Base-by-base conservation (phyloP, 2,329 filamentous ascomycete species). In the Bipolaris cookei region DNA sequence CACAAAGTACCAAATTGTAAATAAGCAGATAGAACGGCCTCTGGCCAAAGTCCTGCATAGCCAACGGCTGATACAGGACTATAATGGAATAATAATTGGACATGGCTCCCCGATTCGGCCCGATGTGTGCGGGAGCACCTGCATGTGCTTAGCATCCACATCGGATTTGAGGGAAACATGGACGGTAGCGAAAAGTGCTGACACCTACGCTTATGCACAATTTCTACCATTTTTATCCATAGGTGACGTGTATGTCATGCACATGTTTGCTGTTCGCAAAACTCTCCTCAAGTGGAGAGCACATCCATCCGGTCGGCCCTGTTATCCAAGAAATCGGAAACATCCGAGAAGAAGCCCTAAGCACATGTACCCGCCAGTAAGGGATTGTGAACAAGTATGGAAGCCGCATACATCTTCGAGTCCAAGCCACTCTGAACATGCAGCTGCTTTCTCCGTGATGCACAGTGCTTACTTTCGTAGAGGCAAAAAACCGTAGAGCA, bases 241-340 rank as follows among this genome's bases (percentile, higher is more conserved):
- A 34, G 43, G 11, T 35, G 43, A 34, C 43, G 43, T 30, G 20
- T 32, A 20, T 21, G 18, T 34, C 37, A 42, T n/a, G 25, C 18
- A 41, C 25, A 16, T 41, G 23, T n/a, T 42, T 50, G 23, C 14
- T 32, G 47, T 41, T 16, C n/a, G 35, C 30, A 37, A 23, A 21
- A n/a, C 46, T 51, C 18, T 25, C 21, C 32, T 6, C 23, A 41
- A 46, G 18, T 34, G 20, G 13, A 35, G 48, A 23, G 23, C 39
- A 32, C 35, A 34, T 21, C 34, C 8, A 34, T 16, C 41, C 8
- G 20, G 16, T 52, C 47, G 43, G 53, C 53, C 28, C 34, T 56
- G 51, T 30, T 20, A 46, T 48, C 53, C 32, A 23, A 51, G 8
- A 14, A 51, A 21, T 45, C 45, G 45, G 25, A 28, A 43, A 37